A percentile compares a stretch with the other conserved stretches of the same genome.
Conservation (phyloP, 2,329 filamentous ascomycete genomes). For the Gaeumannomyces tritici region DNA sequence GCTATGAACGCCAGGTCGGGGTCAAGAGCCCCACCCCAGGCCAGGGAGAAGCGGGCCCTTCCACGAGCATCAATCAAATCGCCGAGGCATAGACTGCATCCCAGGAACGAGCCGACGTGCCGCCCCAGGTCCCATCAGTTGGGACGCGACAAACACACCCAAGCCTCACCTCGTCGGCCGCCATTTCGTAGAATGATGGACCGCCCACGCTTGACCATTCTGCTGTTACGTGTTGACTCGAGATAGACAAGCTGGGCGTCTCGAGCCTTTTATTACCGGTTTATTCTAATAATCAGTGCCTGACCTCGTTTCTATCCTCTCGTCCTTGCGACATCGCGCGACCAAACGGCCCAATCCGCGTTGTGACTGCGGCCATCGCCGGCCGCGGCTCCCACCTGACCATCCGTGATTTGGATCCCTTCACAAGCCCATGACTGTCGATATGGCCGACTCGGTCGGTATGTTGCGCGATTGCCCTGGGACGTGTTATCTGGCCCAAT, state of each 20-base stretch:
- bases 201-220: background rate
- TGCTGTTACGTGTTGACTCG: background rate
- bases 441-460: slow-evolving; percentile 46
- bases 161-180: background rate
- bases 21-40: background rate
- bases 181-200: background rate
- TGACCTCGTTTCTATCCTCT: background rate
- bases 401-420: background rate
- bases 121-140: background rate
- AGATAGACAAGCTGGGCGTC: background rate
- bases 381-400: no score
- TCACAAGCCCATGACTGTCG: background rate
- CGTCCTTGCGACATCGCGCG: background rate
- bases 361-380: background rate
- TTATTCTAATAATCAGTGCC: background rate
- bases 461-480: slow-evolving; percentile 11
- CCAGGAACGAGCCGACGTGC: background rate
- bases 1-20: background rate
- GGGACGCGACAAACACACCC: slow-evolving; percentile 1
- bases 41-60: background rate
- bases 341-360: background rate
- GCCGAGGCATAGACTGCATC: background rate
- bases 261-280: background rate
- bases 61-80: background rate
- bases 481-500: background rate